Evolutionary conservation across 371 early-diverging fungal genomes (phyloP).

Genomic region (Syncephalastrum monosporum): DNA sequence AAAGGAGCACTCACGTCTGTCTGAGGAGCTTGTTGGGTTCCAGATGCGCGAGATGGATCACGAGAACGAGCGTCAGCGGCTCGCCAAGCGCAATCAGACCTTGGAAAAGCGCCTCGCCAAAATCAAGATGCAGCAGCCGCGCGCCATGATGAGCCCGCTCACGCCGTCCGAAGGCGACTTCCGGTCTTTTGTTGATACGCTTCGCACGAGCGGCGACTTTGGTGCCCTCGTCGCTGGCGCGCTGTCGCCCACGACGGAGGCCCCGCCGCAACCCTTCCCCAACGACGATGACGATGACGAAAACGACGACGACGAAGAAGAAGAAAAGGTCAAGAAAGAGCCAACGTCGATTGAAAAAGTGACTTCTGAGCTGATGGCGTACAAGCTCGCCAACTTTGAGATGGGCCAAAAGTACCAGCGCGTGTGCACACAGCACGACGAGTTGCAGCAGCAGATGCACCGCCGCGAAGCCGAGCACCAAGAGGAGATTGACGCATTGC

Average conservation of each 20-base stretch:
- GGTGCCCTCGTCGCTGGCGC: slow-evolving; percentile 48
- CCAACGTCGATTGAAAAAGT: slow-evolving; percentile 20
- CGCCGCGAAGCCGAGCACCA: slow-evolving; percentile 17
- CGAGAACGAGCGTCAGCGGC: slow-evolving; percentile 31
- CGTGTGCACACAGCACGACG: slow-evolving; percentile 36
- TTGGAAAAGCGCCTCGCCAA: slow-evolving; percentile 39
- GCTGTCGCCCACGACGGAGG: slow-evolving; percentile 6
- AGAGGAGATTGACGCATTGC: slow-evolving; percentile 12
- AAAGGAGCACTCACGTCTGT: slow-evolving; percentile 50
- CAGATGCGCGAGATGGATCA: slow-evolving; percentile 55
- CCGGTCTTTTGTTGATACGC: slow-evolving; percentile 34
- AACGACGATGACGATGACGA: background rate
- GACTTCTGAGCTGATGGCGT: slow-evolving; percentile 37
- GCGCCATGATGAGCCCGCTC: background rate
- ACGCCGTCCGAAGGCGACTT: slow-evolving; percentile 15
- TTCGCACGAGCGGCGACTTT: slow-evolving; percentile 44
- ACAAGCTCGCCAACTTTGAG: slow-evolving; percentile 40
- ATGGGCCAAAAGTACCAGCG: slow-evolving; percentile 42
- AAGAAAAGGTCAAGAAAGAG: slow-evolving; percentile 8
- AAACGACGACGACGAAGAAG: slow-evolving; percentile 8
- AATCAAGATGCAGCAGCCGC: slow-evolving; percentile 28
- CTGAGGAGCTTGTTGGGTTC: slow-evolving; percentile 42
- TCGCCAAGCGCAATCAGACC: slow-evolving; percentile 29
- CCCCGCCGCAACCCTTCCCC: background rate
- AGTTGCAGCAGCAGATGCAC: slow-evolving; percentile 24